phyloP scores from a whole-genome alignment of 306 rosid species.

The Cicer judaicum region DNA sequence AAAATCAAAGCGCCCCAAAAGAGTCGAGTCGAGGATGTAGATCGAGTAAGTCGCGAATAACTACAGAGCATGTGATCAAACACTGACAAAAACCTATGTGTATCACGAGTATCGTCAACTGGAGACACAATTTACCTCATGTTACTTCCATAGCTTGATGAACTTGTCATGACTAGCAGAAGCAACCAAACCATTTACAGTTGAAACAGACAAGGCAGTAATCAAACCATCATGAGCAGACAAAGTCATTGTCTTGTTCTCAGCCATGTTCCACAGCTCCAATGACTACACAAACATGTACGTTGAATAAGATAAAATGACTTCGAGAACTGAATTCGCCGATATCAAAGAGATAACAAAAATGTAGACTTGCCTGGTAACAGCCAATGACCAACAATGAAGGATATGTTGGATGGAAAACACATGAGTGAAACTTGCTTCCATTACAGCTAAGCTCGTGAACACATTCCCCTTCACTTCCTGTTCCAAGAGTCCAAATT shows the following conservation, averaged over 20 bases:
- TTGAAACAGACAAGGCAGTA: conserved; percentile 79
- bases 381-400: conserved; percentile 93
- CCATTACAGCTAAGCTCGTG: conserved; percentile 93
- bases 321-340: conserved; percentile 7
- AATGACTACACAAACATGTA: conserved; percentile 63
- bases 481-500: conserved; percentile 87
- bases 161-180: conserved; percentile 92
- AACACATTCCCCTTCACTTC: conserved; percentile 81
- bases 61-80: conserved; percentile 41
- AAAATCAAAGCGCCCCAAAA: background rate
- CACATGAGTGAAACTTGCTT: conserved; percentile 80
- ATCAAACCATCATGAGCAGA: conserved; percentile 92
- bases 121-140: conserved; percentile 15
- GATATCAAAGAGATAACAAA: background rate
- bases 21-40: background rate
- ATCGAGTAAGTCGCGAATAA: conserved; percentile 35
- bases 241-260: conserved; percentile 89
- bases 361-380: conserved; percentile 73
- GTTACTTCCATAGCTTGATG: conserved; percentile 83
- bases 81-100: conserved; percentile 40
- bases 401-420: conserved; percentile 87
- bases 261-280: conserved; percentile 96
- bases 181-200: conserved; percentile 80
- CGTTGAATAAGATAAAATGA: background rate
- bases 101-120: conserved; percentile 39